Percentiles rank a stretch among this genome's conserved stretches.
Conservation (phyloP, 495 filamentous ascomycete species). For the Trichoderma gamsii region DNA sequence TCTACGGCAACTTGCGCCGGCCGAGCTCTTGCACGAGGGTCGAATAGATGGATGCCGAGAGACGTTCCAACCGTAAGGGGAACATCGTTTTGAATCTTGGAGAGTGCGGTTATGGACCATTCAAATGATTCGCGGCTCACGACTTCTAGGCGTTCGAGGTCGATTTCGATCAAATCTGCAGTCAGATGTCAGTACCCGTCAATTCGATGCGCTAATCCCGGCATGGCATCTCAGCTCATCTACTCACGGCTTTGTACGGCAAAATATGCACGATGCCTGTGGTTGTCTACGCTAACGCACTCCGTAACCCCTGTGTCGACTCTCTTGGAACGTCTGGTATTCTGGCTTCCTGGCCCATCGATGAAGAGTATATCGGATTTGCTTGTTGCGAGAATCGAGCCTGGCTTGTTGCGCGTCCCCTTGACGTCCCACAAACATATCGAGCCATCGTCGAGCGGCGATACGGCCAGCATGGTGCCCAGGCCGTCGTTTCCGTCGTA, state of each 20-base stretch:
- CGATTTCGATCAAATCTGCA: conserved; percentile 67
- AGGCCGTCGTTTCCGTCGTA: conserved; percentile 35
- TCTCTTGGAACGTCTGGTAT: conserved; percentile 37
- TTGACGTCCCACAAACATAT: conserved; percentile 82
- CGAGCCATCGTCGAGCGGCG: conserved; percentile 78
- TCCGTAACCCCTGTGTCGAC: conserved; percentile 69
- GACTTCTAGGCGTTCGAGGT: conserved; percentile 69
- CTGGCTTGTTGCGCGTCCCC: conserved; percentile 51
- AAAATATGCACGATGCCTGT: conserved; percentile 65
- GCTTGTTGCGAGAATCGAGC: conserved; percentile 60
- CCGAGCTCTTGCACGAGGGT: conserved; percentile 49
- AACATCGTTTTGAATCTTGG: conserved; percentile 61
- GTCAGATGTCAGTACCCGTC: conserved; percentile 23
- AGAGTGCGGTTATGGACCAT: conserved; percentile 78
- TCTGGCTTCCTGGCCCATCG: conserved; percentile 39
- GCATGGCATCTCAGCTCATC: conserved; percentile 13
- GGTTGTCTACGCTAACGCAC: conserved; percentile 74
- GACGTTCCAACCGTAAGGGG: conserved; percentile 85
- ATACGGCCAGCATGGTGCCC: conserved; percentile 53
- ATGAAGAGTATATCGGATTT: conserved; percentile 56
- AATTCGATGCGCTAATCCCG: neutral
- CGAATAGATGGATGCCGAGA: conserved; percentile 76
- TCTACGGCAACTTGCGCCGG: conserved; percentile 23
- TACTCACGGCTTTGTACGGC: conserved; percentile 62
- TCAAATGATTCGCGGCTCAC: conserved; percentile 69